phyloP scores from a whole-genome alignment of 2,329 filamentous ascomycete species.

The Geosmithia putterillii region DNA sequence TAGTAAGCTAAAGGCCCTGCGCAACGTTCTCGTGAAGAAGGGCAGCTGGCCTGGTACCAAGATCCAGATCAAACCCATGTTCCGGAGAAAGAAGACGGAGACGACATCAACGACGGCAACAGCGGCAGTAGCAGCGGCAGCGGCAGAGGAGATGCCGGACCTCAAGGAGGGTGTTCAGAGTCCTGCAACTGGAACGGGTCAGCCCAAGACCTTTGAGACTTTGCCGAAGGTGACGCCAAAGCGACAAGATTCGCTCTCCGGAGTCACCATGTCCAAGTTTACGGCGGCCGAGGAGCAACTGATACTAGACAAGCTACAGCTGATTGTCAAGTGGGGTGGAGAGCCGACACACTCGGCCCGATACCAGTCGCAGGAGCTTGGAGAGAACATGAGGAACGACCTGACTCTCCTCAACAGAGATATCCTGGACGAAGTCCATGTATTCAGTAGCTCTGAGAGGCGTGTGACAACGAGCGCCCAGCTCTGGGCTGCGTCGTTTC shows the following conservation, averaged over 20 bases:
- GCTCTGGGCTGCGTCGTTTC: slow-evolving; percentile 85
- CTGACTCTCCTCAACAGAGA: slow-evolving; percentile 85
- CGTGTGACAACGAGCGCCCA: slow-evolving; percentile 92
- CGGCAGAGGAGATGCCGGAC: slow-evolving; percentile 21
- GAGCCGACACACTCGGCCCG: slow-evolving; percentile 95
- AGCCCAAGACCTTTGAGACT: slow-evolving; percentile 7
- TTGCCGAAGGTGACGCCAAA: slow-evolving; percentile 27
- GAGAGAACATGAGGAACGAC: slow-evolving; percentile 92
- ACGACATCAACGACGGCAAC: too few species aligned
- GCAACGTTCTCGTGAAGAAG: slow-evolving; percentile 84
- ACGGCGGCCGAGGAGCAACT: slow-evolving; percentile 88
- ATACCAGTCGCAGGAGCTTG: slow-evolving; percentile 91
- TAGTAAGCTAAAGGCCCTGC: slow-evolving; percentile 73
- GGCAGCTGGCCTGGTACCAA: slow-evolving; percentile 92
- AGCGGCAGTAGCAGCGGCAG: too few species aligned
- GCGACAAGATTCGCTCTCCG: slow-evolving; percentile 75
- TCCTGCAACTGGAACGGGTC: slow-evolving; percentile 8
- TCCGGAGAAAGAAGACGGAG: slow-evolving; percentile 70
- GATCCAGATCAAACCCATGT: slow-evolving; percentile 99
- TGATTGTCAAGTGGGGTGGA: slow-evolving; percentile 98
- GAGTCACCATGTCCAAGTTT: slow-evolving; percentile 84
- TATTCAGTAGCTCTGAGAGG: slow-evolving; percentile 92
- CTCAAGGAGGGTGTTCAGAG: slow-evolving; percentile 15
- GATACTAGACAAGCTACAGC: slow-evolving; percentile 86
- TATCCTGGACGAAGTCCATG: slow-evolving; percentile 80